Conservation (phyloP, 371 early-diverging fungal genomes). For the Mortierella sp. region DNA sequence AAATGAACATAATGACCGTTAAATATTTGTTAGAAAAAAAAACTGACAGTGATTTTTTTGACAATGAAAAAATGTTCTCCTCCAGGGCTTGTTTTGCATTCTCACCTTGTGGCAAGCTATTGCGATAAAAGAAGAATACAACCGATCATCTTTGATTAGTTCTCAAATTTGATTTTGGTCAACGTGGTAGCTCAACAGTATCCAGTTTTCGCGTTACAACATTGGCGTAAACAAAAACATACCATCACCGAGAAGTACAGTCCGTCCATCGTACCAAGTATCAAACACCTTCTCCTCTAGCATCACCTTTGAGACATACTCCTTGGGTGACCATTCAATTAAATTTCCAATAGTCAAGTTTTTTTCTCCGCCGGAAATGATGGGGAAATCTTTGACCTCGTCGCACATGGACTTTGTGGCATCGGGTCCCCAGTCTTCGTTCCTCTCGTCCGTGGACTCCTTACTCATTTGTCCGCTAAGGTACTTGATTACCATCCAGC, state of each 20-base stretch:
- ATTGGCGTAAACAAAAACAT: background rate
- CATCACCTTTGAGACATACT: slow-evolving; percentile 29
- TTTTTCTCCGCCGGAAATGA: slow-evolving; percentile 11
- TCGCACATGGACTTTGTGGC: slow-evolving; percentile 26
- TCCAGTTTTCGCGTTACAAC: background rate
- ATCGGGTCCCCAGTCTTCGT: slow-evolving; percentile 24
- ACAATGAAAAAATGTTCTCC: no score
- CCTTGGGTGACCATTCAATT: slow-evolving; percentile 22
- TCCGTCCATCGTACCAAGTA: slow-evolving; percentile 30
- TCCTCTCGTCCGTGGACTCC: background rate
- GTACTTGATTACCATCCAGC: slow-evolving; percentile 25
- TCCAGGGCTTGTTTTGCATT: no score
- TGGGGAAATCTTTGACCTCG: slow-evolving; percentile 8
- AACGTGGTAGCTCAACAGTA: no score
- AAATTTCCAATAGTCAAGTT: slow-evolving; percentile 24
- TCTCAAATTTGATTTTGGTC: background rate
- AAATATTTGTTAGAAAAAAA: no score
- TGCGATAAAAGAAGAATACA: background rate
- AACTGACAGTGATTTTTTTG: background rate
- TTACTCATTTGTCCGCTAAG: background rate
- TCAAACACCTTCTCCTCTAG: slow-evolving; percentile 42
- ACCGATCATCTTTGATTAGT: background rate
- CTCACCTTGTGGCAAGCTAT: background rate
- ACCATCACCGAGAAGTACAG: slow-evolving; percentile 42
- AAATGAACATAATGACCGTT: background rate